Base-by-base conservation (phyloP, 257 asterid genomes). In the Nicotiana sylvestris region DNA sequence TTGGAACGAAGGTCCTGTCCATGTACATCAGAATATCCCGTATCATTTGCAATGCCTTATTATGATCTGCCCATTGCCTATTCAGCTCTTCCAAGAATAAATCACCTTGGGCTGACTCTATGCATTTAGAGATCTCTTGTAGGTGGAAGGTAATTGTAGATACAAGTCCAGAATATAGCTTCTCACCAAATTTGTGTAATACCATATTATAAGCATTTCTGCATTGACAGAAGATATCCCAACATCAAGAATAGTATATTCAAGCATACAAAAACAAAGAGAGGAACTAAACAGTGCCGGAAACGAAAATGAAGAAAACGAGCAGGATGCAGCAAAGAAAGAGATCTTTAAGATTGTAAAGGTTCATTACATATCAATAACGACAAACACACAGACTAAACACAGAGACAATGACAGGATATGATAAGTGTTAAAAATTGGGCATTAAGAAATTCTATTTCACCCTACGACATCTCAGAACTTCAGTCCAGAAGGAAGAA, bases 171-270 rank as follows among this genome's bases (percentile, higher is more conserved):
- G 94, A 87, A 83, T 95, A 95, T 29, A 95, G 92, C 87, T 88
- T 92, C 90, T 95, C 99, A 61, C 99, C 98, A 79, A 86, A 90
- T 86, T 93, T 93, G 81, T 95, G 94, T 78, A 95, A 78, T 53
- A 95, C 97, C 99, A 95, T 95, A 76, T 92, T 92, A 84, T 91
- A 93, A 68, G 98, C 98, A 86, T 91, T 90, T 77, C 99, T 95
- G 93, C 61, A 80, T 80, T 74, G 85, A 68, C 78, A 58, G 82
- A 84, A 87, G 74, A 82, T 53, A 57, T 32, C 17, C 61, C 25
- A 55, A 81, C 67, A 82, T 90, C 83, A 87, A 85, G 85, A 81
- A 84, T 33, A 53, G 80, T 16, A 17, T 25, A 55, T 60, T 7
- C 17, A 64, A 25, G 49, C 32, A 29, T n/a, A 27, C 66, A 78